Conservation (phyloP, 2,329 filamentous ascomycete species). For the Arthrobotrys conoides region DNA sequence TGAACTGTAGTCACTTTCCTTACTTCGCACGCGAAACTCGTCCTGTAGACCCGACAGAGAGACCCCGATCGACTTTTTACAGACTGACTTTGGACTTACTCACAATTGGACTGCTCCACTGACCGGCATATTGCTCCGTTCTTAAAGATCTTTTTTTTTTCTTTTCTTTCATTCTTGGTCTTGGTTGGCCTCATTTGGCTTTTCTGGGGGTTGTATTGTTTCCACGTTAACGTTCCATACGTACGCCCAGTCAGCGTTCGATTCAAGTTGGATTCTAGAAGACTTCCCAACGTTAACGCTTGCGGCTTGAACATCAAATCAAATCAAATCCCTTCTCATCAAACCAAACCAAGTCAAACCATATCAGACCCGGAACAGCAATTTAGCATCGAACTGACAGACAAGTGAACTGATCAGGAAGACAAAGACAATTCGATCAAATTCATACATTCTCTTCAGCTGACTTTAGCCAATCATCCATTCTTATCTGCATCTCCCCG, state of each 20-base stretch:
- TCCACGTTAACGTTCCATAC: conserved; percentile 32
- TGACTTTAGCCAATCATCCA: conserved; percentile 3
- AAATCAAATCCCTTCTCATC: not conserved
- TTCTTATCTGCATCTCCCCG: conserved; percentile 35
- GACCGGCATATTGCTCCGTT: conserved; percentile 24
- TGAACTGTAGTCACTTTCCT: conserved; percentile 21
- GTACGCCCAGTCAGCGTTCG: conserved; percentile 27
- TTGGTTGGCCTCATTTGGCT: not conserved
- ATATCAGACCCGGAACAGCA: not conserved
- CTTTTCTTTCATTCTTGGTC: not conserved
- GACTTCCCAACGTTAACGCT: conserved; percentile 29
- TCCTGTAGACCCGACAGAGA: conserved; percentile 16
- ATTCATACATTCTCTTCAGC: conserved; percentile 3
- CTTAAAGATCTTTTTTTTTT: conserved; percentile 6
- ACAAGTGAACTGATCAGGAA: conserved; percentile 24
- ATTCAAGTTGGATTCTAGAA: conserved; percentile 42
- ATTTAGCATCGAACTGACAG: not conserved
- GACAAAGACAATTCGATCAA: conserved; percentile 2
- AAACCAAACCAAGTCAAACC: not conserved
- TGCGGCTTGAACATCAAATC: conserved; percentile 24
- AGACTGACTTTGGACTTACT: not conserved
- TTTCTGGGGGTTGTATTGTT: conserved; percentile 26
- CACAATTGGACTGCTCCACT: conserved; percentile 33
- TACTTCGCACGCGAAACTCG: conserved; percentile 40
- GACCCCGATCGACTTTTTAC: not conserved